These are phyloP conservation scores for Blepharisma japonicum DNA, from an alignment of 73 alveolate species.

Conservation along the genomic window DNA sequence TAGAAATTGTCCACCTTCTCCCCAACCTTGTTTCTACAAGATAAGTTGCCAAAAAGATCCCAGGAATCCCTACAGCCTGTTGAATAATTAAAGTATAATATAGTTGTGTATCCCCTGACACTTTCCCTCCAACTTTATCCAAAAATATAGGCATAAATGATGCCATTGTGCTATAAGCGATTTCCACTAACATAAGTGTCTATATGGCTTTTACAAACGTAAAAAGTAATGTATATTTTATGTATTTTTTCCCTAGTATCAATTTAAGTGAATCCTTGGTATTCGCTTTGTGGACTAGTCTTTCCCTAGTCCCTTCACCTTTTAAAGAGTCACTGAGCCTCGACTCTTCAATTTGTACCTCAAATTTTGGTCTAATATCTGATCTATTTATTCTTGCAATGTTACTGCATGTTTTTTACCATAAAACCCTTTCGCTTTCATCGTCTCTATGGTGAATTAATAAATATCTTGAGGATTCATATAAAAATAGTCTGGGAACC, in stretches of 20 bases:
- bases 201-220: background rate
- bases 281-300: background rate
- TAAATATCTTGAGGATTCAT: background rate
- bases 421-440: too few species aligned
- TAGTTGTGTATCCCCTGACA: background rate
- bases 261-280: background rate
- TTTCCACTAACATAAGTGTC: background rate
- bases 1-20: background rate
- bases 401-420: too few species aligned
- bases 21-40: slow-evolving; percentile 10
- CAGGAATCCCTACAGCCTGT: background rate
- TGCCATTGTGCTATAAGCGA: background rate
- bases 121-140: background rate
- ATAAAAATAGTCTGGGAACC: background rate
- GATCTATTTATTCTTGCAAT: too few species aligned
- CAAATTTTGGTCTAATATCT: too few species aligned
- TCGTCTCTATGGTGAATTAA: too few species aligned
- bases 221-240: background rate
- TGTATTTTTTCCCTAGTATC: background rate
- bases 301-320: background rate
- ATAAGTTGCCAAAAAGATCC: background rate
- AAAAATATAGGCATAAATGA: slow-evolving; percentile 1
- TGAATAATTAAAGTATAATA: background rate
- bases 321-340: background rate
- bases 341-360: background rate